A percentile compares a stretch with the other conserved stretches of the same genome.
Evolutionary conservation across 108 stramenopile species (phyloP).

Genomic region (Skeletonema grethae): DNA sequence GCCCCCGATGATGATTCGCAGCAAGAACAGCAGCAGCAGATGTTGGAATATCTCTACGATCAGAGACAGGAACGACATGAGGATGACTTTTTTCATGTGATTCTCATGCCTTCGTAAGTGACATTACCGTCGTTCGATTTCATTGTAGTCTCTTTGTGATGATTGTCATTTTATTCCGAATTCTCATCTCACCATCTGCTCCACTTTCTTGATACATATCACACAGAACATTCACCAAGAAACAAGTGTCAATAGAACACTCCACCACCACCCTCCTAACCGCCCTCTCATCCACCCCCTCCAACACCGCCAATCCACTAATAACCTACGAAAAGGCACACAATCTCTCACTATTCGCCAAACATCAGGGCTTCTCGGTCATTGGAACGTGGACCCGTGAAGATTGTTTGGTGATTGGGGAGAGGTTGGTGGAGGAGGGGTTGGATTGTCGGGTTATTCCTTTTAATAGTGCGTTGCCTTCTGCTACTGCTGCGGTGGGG

Average conservation of each 20-base stretch:
- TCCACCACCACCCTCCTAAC: conserved; percentile 19
- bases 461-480: conserved; percentile 6
- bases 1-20: neutral
- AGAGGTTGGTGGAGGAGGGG: conserved; percentile 14
- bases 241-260: conserved; percentile 19
- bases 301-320: neutral
- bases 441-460: conserved; percentile 37
- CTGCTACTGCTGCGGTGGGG: no score
- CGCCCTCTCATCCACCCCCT: neutral
- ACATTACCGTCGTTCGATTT: no score
- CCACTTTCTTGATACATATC: neutral
- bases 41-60: conserved; percentile 37
- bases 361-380: conserved; percentile 31
- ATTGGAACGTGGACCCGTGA: conserved; percentile 39
- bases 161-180: neutral
- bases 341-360: conserved; percentile 33
- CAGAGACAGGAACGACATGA: conserved; percentile 12
- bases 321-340: conserved; percentile 21
- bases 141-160: no score
- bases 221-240: conserved; percentile 29
- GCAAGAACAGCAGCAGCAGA: neutral
- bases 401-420: conserved; percentile 31
- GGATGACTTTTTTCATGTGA: conserved; percentile 39
- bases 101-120: conserved; percentile 46
- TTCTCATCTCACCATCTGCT: neutral